phyloP scores from a whole-genome alignment of 768 basidiomycete species.

The Grammothele lineata region DNA sequence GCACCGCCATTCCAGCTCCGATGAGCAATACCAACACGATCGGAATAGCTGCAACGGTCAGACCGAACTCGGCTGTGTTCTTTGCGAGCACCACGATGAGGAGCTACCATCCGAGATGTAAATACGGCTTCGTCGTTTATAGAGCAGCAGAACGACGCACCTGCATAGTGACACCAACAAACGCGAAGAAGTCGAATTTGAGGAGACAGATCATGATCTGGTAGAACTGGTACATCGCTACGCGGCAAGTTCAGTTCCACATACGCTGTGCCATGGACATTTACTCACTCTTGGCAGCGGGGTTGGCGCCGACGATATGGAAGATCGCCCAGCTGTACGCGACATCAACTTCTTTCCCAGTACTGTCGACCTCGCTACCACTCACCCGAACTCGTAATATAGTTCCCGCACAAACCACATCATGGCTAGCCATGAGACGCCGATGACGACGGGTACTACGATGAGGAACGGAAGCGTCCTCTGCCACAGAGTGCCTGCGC shows the following conservation, averaged over 20 bases:
- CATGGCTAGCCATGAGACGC: conserved; percentile 59
- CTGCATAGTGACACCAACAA: conserved; percentile 87
- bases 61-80: conserved; percentile 70
- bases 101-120: conserved; percentile 43
- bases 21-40: conserved; percentile 66
- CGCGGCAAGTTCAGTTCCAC: neutral
- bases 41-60: conserved; percentile 82
- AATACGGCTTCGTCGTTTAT: neutral
- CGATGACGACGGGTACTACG: conserved; percentile 67
- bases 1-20: conserved; percentile 64
- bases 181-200: conserved; percentile 89
- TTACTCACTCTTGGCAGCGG: conserved; percentile 67
- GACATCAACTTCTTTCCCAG: neutral
- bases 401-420: conserved; percentile 67
- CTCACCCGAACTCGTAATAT: conserved; percentile 81
- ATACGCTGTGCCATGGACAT: neutral
- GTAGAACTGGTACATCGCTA: conserved; percentile 83
- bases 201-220: conserved; percentile 84
- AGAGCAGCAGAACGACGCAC: conserved; percentile 30
- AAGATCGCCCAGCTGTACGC: conserved; percentile 78
- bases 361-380: neutral
- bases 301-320: conserved; percentile 84
- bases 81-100: conserved; percentile 69
- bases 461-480: conserved; percentile 65
- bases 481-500: conserved; percentile 53